Evolutionary conservation across 345 rosid genomes (phyloP), one percentile per base, ranked within the genome.

Genomic region (Excoecaria cochinchinensis): DNA sequence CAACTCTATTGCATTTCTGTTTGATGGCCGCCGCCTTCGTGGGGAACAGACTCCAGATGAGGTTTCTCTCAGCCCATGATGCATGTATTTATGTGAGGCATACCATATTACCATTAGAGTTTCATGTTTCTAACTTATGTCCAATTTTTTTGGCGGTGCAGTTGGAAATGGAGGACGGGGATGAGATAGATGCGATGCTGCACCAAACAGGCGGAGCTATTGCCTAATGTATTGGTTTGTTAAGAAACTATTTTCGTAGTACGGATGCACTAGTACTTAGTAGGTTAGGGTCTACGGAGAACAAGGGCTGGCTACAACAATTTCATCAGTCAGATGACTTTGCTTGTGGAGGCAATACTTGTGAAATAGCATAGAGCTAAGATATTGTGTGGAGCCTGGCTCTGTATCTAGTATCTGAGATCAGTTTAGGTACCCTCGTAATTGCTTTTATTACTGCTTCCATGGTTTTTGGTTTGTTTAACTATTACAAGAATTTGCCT

Each of bases 21-120:
- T 89, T 69, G 97, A 93, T 84, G 98, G 98, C 1, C 95, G 95
- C 68, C 83, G 98, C 68, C 93, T 93, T 56, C 91, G 97, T 4
- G 89, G 73, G 1, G 95, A 93, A 80, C 97, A 93, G 84, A 93
- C 97, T 25, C 98, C 98, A n/a, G 95, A 93, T 70, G 95, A 93
- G 95, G 98, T 93, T 1, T 48, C 15, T 39, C n/a, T 58, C 0
- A 69, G 22, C 25, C 25, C 31, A 31, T 31, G 31, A 13, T 47
- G n/a, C 3, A 0, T 67, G 38, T 67, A 42, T 22, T 46, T 47
- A 2, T 6, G 16, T 48, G 40, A 11, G 12, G n/a, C 17, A 15
- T 3, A 47, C 10, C 17, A 51, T 50, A 31, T 31, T 31, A 31
- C 31, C 36, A 31, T 50, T 51, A 1, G 25, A 1, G 59, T 15